Conservation (phyloP, 768 basidiomycete species). For the Tephrocybe sp. region DNA sequence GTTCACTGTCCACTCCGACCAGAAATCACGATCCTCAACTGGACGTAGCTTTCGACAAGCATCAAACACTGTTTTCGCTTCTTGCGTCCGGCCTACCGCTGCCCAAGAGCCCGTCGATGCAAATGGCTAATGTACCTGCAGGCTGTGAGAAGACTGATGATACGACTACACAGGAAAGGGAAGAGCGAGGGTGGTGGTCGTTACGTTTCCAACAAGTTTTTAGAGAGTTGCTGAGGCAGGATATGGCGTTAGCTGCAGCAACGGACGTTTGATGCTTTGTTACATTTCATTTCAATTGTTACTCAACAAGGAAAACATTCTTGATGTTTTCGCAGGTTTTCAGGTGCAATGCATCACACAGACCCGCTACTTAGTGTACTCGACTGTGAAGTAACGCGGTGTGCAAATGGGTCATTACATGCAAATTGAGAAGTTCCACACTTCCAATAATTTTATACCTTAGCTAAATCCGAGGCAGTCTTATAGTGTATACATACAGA, state of each 20-base stretch:
- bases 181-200: constrained; percentile 78
- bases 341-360: too few species aligned
- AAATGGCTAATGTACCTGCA: constrained; percentile 35
- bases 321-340: not conserved
- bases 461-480: too few species aligned
- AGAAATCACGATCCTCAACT: constrained; percentile 19
- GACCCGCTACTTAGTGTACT: too few species aligned
- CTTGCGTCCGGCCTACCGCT: constrained; percentile 51
- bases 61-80: constrained; percentile 34
- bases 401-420: too few species aligned
- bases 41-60: constrained; percentile 30
- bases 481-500: too few species aligned
- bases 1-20: constrained; percentile 32
- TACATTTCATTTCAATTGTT: not conserved
- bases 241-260: constrained; percentile 13
- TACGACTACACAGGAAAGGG: constrained; percentile 47
- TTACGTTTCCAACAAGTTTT: constrained; percentile 53
- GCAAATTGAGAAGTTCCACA: too few species aligned
- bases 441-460: too few species aligned
- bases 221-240: constrained; percentile 47
- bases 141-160: constrained; percentile 16
- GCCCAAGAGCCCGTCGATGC: constrained; percentile 74
- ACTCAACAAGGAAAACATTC: too few species aligned
- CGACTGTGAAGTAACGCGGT: too few species aligned
- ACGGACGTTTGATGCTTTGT: not conserved